Base-by-base conservation (phyloP, 129 eudicot species). In the Artemisia tridentata region DNA sequence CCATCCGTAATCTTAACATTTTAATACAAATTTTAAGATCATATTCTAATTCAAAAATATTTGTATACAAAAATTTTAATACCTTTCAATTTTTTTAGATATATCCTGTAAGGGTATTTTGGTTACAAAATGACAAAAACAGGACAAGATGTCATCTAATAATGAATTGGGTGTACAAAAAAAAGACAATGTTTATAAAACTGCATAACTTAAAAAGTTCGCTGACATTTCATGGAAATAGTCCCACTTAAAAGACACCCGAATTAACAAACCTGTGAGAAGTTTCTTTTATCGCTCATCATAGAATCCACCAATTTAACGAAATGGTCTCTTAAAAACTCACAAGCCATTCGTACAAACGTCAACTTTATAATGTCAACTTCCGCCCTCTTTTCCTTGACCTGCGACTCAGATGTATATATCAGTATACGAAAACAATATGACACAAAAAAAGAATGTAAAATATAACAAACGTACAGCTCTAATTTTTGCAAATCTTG, bases 321-420 rank as follows among this genome's bases (percentile, higher is more conserved):
- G 55, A 91, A 91, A 73, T 86, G 81, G 85, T 79, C 88, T 71
- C 88, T 88, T 79, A 91, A 74, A 83, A 88, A 88, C 53, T 81
- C 95, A 51, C 89, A 82, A 14, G 96, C 88, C 80, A 84, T 86
- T 56, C 86, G 86, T 69, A 79, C 96, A 86, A 88, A 91, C 69
- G 88, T 86, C 69, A 69, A 74, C 67, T 82, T 91, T 72, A 80
- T 73, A 71, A 78, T 91, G 34, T 88, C 96, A 74, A 91, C 88
- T 75, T 84, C 92, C 50, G 96, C 90, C 74, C 78, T 83, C 83
- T 88, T 91, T 82, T 91, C 96, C 80, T 66, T 84, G 51, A 91
- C 93, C 97, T 88, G 82, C 50, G 43, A 50, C 63, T 62, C 45
- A n/a, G 17, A 63, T 63, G 64, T 23, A 19, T 7, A 19, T 17